Evolutionary conservation across 139 green algal genomes (phyloP).

Genomic region (Picochlorum sp.): DNA sequence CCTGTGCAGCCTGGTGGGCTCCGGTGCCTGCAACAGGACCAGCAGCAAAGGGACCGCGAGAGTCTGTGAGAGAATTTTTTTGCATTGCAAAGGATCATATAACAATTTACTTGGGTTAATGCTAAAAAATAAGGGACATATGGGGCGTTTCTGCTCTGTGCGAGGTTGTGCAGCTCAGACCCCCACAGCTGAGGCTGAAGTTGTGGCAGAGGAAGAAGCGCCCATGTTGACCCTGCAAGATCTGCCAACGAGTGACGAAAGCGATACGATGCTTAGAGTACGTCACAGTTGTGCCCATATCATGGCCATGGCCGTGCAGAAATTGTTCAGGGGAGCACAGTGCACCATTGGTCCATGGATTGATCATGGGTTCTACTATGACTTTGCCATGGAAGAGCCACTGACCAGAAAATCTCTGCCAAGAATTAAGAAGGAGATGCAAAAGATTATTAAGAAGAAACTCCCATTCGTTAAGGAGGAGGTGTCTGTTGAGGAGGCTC

Average conservation of each 20-base stretch:
- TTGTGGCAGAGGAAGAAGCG: neutral
- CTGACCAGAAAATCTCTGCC: slow-evolving; percentile 88
- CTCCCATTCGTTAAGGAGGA: slow-evolving; percentile 80
- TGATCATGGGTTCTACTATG: slow-evolving; percentile 97
- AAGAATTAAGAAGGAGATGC: slow-evolving; percentile 93
- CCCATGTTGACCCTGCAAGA: slow-evolving; percentile 9
- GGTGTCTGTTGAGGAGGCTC: slow-evolving; percentile 68
- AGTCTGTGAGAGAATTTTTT: too few relatives aligned
- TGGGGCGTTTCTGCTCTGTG: too few relatives aligned
- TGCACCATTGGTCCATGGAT: slow-evolving; percentile 95
- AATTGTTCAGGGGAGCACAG: slow-evolving; percentile 73
- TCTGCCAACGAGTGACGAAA: slow-evolving; percentile 68
- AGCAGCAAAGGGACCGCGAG: too few relatives aligned
- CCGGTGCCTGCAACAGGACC: too few relatives aligned
- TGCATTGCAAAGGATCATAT: too few relatives aligned
- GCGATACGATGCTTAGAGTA: slow-evolving; percentile 68
- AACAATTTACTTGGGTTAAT: too few relatives aligned
- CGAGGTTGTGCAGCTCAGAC: neutral
- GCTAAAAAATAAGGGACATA: too few relatives aligned
- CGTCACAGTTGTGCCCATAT: slow-evolving; percentile 90
- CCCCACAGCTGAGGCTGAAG: neutral
- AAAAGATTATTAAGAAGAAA: slow-evolving; percentile 62
- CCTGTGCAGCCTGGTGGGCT: too few relatives aligned
- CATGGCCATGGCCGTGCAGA: slow-evolving; percentile 97
- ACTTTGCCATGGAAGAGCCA: slow-evolving; percentile 78